These are phyloP conservation scores for Talaromyces sp. DNA, from an alignment of 2,329 filamentous ascomycete genomes.

Conservation along the genomic window DNA sequence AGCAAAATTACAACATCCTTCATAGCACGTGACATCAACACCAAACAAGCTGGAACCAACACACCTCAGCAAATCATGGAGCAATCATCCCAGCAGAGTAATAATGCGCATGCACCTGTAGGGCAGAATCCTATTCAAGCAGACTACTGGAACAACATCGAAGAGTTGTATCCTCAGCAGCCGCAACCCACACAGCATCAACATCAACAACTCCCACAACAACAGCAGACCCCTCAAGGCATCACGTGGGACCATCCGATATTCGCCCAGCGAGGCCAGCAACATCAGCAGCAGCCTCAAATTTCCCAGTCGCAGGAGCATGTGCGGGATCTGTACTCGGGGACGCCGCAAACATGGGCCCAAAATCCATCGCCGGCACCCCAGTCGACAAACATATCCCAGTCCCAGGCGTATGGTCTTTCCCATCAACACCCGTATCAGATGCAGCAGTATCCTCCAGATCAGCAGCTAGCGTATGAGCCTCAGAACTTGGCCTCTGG, in stretches of 20 bases:
- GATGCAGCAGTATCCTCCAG: conserved; percentile 22
- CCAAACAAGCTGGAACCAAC: neutral
- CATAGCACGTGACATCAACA: neutral
- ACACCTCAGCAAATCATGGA: conserved; percentile 26
- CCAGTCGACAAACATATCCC: conserved; percentile 16
- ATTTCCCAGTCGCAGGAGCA: conserved; percentile 18
- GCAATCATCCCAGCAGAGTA: conserved; percentile 17
- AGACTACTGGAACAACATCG: conserved; percentile 35
- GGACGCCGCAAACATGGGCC: conserved; percentile 28
- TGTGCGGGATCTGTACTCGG: conserved; percentile 26
- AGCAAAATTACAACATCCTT: neutral
- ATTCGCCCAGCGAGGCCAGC: conserved; percentile 13
- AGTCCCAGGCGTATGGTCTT: conserved; percentile 22
- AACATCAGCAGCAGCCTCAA: conserved; percentile 17
- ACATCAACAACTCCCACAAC: conserved; percentile 22
- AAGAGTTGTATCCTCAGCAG: conserved; percentile 21
- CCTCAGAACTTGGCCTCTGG: conserved; percentile 22
- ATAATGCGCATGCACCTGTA: conserved; percentile 23
- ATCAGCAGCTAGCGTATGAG: conserved; percentile 25
- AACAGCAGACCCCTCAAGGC: conserved; percentile 16
- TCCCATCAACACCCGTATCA: conserved; percentile 27
- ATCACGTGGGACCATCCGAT: conserved; percentile 12
- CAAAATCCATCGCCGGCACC: conserved; percentile 24
- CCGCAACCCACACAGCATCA: conserved; percentile 4
- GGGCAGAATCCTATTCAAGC: conserved; percentile 20